Base-by-base conservation (phyloP, 2,329 filamentous ascomycete species). In the Botrytis fabae region DNA sequence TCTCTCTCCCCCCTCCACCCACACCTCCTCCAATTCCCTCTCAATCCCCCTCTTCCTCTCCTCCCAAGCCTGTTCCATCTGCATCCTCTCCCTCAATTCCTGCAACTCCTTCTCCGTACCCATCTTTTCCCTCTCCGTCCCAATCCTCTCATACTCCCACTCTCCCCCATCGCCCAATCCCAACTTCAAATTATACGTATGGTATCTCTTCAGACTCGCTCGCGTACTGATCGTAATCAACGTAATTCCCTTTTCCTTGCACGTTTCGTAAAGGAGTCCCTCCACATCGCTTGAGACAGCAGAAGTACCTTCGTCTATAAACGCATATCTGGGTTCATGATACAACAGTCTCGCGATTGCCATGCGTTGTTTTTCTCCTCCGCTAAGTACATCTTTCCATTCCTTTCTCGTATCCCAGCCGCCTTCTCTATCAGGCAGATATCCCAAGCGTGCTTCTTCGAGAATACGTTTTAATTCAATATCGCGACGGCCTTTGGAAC, bases 341-440 rank as follows among this genome's bases (percentile, higher is more conserved):
- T 99, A 99, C 59, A 98, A 85, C 68, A 99, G 82, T 62, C 96
- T 86, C 6, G 97, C 95, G 78, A 99, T 94, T 0, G 90, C 94
- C 88, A 99, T 93, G 35, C 96, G 87, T 84, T 99, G 96, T 85
- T 99, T 99, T 86, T 99, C 96, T 20, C 96, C 96, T 57, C 96
- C 96, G 76, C 92, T 95, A n/a, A 99, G 86, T 7, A 99, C 94
- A 78, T 98, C 95, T 83, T 98, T 98, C 96, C 96, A 99, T 81
- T 97, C 95, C 83, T 99, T 98, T 73, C 94, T 89, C 7, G 94
- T 96, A 80, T 99, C 94, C 94, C 94, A 98, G 22, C 96, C 96
- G 57, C 96, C 96, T 85, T 99, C 96, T 25, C 96, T 90, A 66
- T 95, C 90, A 1, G 94, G 93, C 0, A 99, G 87, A 82, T 99